A percentile compares a stretch with the other conserved stretches of the same genome.
These are phyloP conservation scores for Beta lomatogona DNA, from an alignment of 179 eudicot species.

Conservation along the genomic window DNA sequence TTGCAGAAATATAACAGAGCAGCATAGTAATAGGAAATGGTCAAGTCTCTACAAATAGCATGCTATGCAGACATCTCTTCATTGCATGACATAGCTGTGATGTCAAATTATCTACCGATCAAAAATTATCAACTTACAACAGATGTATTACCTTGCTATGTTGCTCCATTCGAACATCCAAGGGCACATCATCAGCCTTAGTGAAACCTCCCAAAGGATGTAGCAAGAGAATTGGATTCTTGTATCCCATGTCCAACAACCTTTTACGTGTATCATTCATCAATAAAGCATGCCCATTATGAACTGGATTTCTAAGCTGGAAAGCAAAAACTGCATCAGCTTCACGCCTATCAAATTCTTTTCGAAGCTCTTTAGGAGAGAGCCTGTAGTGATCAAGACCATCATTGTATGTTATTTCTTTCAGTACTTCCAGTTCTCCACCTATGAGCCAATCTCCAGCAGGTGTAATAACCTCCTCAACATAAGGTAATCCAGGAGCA, in stretches of 20 bases:
- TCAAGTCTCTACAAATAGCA: not conserved
- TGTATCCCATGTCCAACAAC: slow-evolving; percentile 81
- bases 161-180: slow-evolving; percentile 92
- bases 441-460: slow-evolving; percentile 91
- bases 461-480: slow-evolving; percentile 68
- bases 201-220: slow-evolving; percentile 90
- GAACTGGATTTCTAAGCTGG: slow-evolving; percentile 89
- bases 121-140: not conserved
- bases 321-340: slow-evolving; percentile 95
- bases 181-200: slow-evolving; percentile 89
- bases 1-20: too few relatives aligned
- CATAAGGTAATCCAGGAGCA: slow-evolving; percentile 88
- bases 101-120: not conserved
- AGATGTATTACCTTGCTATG: slow-evolving; percentile 64
- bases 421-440: slow-evolving; percentile 75
- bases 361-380: slow-evolving; percentile 71
- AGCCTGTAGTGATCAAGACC: slow-evolving; percentile 88
- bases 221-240: slow-evolving; percentile 81
- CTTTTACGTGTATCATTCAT: slow-evolving; percentile 86
- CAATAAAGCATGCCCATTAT: slow-evolving; percentile 84
- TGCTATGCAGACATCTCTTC: not conserved
- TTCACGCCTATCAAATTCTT: slow-evolving; percentile 73
- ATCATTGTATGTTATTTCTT: slow-evolving; percentile 77
- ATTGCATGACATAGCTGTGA: not conserved
- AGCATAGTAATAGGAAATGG: not conserved